phyloP scores from a whole-genome alignment of 192 early-diverging fungal species.

The Coemansia erecta region DNA sequence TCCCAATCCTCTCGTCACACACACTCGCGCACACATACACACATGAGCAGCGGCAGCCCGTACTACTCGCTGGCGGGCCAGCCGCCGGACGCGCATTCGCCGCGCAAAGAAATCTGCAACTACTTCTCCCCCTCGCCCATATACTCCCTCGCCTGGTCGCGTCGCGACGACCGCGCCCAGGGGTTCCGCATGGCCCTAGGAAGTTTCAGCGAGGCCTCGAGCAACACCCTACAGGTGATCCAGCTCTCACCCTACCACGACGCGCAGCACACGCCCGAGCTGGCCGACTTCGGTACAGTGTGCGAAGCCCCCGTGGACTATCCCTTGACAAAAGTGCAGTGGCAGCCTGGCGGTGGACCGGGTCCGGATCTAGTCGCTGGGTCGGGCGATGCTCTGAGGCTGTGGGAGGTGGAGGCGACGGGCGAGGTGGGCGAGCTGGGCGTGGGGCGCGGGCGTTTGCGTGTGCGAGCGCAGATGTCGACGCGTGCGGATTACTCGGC shows the following conservation, averaged over 20 bases:
- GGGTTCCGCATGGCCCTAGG: constrained; percentile 80
- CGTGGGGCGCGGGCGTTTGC: constrained; percentile 20
- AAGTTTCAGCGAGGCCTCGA: constrained; percentile 71
- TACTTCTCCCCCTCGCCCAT: constrained; percentile 82
- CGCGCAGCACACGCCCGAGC: constrained; percentile 37
- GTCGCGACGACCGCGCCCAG: constrained; percentile 41
- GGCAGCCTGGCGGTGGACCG: constrained; percentile 72
- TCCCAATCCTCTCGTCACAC: neutral
- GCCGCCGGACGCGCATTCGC: constrained; percentile 39
- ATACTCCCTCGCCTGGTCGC: constrained; percentile 88
- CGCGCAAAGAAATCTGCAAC: constrained; percentile 74
- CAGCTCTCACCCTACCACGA: constrained; percentile 53
- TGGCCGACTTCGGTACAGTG: constrained; percentile 67
- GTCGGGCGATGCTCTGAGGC: constrained; percentile 77
- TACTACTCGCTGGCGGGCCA: constrained; percentile 27
- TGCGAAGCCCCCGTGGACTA: constrained; percentile 80
- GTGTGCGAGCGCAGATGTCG: constrained; percentile 50
- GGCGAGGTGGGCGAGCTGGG: constrained; percentile 40
- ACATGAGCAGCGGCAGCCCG: constrained; percentile 47
- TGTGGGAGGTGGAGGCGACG: constrained; percentile 82
- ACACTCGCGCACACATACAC: neutral
- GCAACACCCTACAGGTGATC: constrained; percentile 58
- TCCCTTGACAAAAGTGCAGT: constrained; percentile 88
- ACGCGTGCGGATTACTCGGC: constrained; percentile 74
- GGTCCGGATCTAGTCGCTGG: constrained; percentile 80